Evolutionary conservation across 345 rosid genomes (phyloP).

Genomic region (Rhodomyrtus tomentosa): DNA sequence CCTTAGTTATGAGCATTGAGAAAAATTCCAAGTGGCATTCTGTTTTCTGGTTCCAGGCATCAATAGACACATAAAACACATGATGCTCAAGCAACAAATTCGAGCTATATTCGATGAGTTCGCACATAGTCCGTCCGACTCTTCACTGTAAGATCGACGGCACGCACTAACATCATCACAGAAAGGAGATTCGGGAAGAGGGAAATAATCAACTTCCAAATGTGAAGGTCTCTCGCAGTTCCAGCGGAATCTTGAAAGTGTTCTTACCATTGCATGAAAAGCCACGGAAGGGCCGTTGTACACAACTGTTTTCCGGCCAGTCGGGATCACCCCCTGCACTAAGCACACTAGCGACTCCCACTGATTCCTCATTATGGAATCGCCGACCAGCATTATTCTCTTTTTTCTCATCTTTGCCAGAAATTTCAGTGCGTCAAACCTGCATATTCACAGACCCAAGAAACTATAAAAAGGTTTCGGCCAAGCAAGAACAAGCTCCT

Average conservation of each 20-base stretch:
- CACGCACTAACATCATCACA: neutral
- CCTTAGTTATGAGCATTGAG: neutral
- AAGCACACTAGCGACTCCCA: slow-evolving; percentile 97
- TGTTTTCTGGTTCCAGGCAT: neutral
- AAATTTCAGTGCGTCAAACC: slow-evolving; percentile 82
- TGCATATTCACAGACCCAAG: neutral
- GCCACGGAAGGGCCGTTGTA: slow-evolving; percentile 84
- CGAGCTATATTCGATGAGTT: neutral
- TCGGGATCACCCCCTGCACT: slow-evolving; percentile 79
- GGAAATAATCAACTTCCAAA: neutral
- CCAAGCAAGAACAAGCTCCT: neutral
- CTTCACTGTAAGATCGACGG: neutral
- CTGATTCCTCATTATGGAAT: slow-evolving; percentile 95
- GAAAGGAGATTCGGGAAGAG: neutral
- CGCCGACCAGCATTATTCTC: slow-evolving; percentile 88
- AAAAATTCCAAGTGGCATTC: neutral
- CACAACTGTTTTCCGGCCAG: slow-evolving; percentile 45
- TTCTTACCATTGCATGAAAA: slow-evolving; percentile 66
- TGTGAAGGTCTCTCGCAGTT: neutral
- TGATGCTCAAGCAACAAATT: neutral
- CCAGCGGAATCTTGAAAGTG: neutral
- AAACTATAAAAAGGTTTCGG: neutral
- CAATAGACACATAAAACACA: neutral
- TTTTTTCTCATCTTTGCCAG: slow-evolving; percentile 75
- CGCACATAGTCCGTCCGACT: neutral